Conservation (phyloP, 1,284 basidiomycete genomes). For the Coniferiporia sulphurascens region DNA sequence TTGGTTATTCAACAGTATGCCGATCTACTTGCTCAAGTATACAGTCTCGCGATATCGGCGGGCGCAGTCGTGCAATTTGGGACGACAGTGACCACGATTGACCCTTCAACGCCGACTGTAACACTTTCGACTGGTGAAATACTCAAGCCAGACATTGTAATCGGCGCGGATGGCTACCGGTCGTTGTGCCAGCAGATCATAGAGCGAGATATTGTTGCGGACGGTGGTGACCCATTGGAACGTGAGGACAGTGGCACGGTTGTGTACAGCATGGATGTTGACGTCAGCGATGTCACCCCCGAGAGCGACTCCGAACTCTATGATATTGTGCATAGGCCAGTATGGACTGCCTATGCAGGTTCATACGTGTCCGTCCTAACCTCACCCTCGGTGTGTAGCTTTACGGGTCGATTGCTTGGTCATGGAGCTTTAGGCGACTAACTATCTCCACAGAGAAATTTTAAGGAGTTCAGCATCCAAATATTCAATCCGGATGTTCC, state of each 20-base stretch:
- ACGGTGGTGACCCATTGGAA: slow-evolving; percentile 2
- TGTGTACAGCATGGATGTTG: slow-evolving; percentile 16
- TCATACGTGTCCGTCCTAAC: slow-evolving; percentile 14
- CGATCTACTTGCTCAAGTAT: slow-evolving; percentile 41
- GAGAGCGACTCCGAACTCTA: slow-evolving; percentile 15
- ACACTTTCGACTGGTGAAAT: slow-evolving; percentile 42
- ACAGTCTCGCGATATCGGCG: slow-evolving; percentile 39
- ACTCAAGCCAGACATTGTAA: slow-evolving; percentile 50
- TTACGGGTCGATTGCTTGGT: background rate
- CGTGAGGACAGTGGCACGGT: slow-evolving; percentile 16
- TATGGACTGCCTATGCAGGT: slow-evolving; percentile 16
- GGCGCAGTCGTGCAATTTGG: slow-evolving; percentile 41
- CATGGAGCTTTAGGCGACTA: background rate
- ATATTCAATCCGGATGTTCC: slow-evolving; percentile 28
- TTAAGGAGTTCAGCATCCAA: slow-evolving; percentile 26
- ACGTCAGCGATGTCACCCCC: slow-evolving; percentile 13
- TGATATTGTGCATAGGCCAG: slow-evolving; percentile 10
- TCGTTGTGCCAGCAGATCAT: slow-evolving; percentile 34
- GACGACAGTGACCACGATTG: slow-evolving; percentile 33
- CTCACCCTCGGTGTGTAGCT: slow-evolving; percentile 12
- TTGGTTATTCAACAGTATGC: slow-evolving; percentile 32
- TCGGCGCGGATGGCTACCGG: slow-evolving; percentile 57
- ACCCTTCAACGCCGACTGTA: slow-evolving; percentile 29
- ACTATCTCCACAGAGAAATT: slow-evolving; percentile 22
- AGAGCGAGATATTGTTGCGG: slow-evolving; percentile 19